phyloP scores from a whole-genome alignment of 169 alveolate species.

The Babesia divergens region DNA sequence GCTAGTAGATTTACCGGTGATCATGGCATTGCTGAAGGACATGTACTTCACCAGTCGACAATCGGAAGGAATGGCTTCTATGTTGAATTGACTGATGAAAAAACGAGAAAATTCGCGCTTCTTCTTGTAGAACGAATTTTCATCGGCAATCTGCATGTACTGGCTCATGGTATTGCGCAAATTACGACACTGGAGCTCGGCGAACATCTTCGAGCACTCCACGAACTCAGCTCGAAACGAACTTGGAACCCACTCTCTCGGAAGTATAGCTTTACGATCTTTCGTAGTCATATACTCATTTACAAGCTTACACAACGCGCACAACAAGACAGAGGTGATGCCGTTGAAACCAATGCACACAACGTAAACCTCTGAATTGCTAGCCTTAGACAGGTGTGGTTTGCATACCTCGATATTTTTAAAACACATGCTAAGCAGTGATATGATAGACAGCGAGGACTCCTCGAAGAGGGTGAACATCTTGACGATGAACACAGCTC shows the following conservation, averaged over 20 bases:
- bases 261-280: conserved; percentile 43
- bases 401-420: conserved; percentile 69
- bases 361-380: conserved; percentile 71
- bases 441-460: conserved; percentile 64
- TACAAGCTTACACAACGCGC: conserved; percentile 59
- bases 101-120: conserved; percentile 58
- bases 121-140: conserved; percentile 39
- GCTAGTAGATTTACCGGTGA: conserved; percentile 59
- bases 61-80: conserved; percentile 46
- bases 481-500: conserved; percentile 69
- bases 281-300: conserved; percentile 16
- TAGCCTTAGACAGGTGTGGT: conserved; percentile 69
- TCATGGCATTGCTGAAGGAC: conserved; percentile 24
- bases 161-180: conserved; percentile 34
- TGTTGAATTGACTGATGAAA: conserved; percentile 36
- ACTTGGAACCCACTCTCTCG: conserved; percentile 72
- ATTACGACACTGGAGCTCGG: conserved; percentile 58
- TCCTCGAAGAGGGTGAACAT: conserved; percentile 73
- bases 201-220: conserved; percentile 68
- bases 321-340: conserved; percentile 70
- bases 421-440: conserved; percentile 71
- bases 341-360: conserved; percentile 72
- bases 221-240: conserved; percentile 68
- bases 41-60: conserved; percentile 49
- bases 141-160: conserved; percentile 37